A percentile compares a stretch with the other conserved stretches of the same genome.
Conservation (phyloP, 2,329 filamentous ascomycete species). For the Elsinoe fawcettii region DNA sequence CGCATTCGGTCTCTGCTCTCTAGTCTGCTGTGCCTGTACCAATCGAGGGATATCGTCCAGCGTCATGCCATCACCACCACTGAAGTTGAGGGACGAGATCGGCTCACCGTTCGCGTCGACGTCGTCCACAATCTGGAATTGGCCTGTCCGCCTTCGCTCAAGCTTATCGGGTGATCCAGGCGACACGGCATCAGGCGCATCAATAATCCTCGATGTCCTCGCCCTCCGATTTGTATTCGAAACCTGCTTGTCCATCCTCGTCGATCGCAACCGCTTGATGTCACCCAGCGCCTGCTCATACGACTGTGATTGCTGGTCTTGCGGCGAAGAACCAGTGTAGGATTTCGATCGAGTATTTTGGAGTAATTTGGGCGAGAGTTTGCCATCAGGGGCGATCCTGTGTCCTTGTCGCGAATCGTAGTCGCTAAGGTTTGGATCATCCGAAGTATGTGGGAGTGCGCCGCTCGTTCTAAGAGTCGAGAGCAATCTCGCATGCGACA, state of each 20-base stretch:
- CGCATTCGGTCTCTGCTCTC: conserved; percentile 76
- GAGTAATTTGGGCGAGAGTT: conserved; percentile 46
- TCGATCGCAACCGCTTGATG: conserved; percentile 83
- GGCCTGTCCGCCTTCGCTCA: conserved; percentile 35
- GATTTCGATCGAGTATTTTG: conserved; percentile 64
- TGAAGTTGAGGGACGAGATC: conserved; percentile 70
- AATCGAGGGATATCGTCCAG: conserved; percentile 94
- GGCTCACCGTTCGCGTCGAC: conserved; percentile 60
- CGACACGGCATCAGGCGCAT: conserved; percentile 68
- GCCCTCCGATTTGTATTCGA: conserved; percentile 89
- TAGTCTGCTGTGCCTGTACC: conserved; percentile 88
- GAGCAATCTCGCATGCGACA: conserved; percentile 81
- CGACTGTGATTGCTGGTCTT: conserved; percentile 55
- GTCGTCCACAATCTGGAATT: conserved; percentile 74
- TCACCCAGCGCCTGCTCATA: conserved; percentile 96
- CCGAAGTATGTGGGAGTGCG: conserved; percentile 65
- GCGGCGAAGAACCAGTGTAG: conserved; percentile 53
- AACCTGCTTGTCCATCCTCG: conserved; percentile 85
- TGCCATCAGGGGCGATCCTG: conserved; percentile 38
- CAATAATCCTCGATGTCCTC: conserved; percentile 83
- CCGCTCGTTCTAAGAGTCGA: conserved; percentile 80
- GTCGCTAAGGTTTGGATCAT: conserved; percentile 60
- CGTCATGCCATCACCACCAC: conserved; percentile 82
- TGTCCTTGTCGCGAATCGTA: conserved; percentile 62
- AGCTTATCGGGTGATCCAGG: conserved; percentile 63